Evolutionary conservation across 441 rosid species (phyloP).

Genomic region (Biscutella laevigata): DNA sequence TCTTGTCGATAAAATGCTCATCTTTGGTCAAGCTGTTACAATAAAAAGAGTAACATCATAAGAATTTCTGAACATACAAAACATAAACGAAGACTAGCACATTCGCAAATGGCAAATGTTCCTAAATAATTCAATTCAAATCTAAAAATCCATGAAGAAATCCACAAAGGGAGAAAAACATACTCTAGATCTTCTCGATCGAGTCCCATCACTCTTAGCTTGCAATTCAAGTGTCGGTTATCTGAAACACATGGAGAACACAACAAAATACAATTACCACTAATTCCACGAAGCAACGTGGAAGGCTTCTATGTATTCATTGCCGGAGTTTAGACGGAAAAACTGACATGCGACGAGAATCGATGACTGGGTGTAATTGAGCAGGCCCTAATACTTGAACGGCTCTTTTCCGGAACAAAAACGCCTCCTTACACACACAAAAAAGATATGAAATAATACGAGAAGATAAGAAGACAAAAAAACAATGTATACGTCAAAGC

Average conservation of each 20-base stretch:
- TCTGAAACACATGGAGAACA: conserved; percentile 2
- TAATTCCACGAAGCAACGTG: not conserved
- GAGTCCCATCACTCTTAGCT: conserved; percentile 18
- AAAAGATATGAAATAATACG: too few relatives aligned
- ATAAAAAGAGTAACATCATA: not conserved
- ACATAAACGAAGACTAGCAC: not conserved
- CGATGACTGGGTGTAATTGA: not conserved
- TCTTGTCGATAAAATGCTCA: conserved; percentile 34
- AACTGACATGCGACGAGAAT: not conserved
- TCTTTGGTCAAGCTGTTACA: conserved; percentile 12
- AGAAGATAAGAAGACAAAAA: too few relatives aligned
- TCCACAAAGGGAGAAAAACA: not conserved
- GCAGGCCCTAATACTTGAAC: too few relatives aligned
- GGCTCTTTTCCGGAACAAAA: too few relatives aligned
- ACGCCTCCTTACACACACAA: too few relatives aligned
- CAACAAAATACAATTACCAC: not conserved
- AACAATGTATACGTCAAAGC: too few relatives aligned
- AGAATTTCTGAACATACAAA: not conserved
- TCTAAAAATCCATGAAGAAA: not conserved
- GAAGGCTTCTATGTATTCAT: not conserved
- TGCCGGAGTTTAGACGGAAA: not conserved
- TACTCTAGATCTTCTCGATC: conserved; percentile 16
- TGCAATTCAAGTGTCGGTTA: not conserved
- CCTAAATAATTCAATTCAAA: not conserved
- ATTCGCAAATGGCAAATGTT: not conserved